Base-by-base conservation (phyloP, 2,329 filamentous ascomycete species). In the Colletotrichum sp. region DNA sequence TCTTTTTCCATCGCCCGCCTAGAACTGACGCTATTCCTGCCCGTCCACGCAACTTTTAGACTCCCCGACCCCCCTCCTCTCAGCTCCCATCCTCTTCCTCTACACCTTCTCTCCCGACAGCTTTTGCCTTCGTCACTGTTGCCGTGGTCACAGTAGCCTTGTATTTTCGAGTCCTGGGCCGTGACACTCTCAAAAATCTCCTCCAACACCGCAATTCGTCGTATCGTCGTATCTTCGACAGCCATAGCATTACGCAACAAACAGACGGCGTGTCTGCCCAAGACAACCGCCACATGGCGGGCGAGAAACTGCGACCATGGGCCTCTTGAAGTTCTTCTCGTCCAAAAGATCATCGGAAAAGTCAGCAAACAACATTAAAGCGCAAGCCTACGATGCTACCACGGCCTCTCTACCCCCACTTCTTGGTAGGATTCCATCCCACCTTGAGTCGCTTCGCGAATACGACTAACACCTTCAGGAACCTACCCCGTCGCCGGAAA, bases 401-500 rank as follows among this genome's bases (percentile, higher is more conserved):
- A 79, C 83, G n/a, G 81, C 84, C 10, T 79, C 80, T 39, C 80
- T 82, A 26, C 81, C 85, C 68, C 85, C 86, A 55, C 81, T 86
- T 71, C 81, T 79, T 77, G 84, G 84, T 85, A 84, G 36, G 55
- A 52, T 68, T 16, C 5, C 9, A 68, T 59, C 34, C 21, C 16
- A 44, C 26, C 16, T 49, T 34, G 39, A 15, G 39, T 26, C 3
- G 16, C 18, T 60, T 68, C 16, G 6, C n/a, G 18, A 36, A 57
- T 26, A 24, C 24, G 71, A 24, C 65, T 78, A 39, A 77, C 66
- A 75, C 10, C 3, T 21, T 9, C 71, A 85, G 88, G 85, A 52
- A 83, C 83, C 7, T 85, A 85, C 72, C 85, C 86, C 4, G 83
- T 87, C 36, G 80, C 82, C 24, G 85, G 86, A 44, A 88, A 87